phyloP scores from a whole-genome alignment of 805 yeast genomes.

The Candida awuae region DNA sequence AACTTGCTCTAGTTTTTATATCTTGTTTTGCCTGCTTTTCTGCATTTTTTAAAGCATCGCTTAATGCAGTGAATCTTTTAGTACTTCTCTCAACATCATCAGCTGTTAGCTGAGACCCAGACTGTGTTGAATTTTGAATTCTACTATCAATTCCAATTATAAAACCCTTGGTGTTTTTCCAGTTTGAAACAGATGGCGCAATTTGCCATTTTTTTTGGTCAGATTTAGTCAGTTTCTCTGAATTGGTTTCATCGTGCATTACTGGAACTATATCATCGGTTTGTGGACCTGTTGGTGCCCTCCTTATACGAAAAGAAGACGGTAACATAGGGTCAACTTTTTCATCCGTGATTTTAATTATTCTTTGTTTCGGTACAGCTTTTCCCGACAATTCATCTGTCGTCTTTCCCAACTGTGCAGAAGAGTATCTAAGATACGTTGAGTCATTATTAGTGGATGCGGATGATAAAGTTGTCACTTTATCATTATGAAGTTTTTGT shows the following conservation, averaged over 20 bases:
- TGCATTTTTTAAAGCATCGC: constrained; percentile 67
- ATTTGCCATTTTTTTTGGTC: constrained; percentile 79
- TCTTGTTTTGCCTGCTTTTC: constrained; percentile 54
- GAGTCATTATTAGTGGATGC: constrained; percentile 20
- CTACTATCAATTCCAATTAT: constrained; percentile 76
- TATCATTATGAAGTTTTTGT: constrained; percentile 33
- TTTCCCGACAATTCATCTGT: constrained; percentile 16
- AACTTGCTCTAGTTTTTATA: constrained; percentile 40
- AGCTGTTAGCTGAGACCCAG: constrained; percentile 12
- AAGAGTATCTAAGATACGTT: constrained; percentile 39
- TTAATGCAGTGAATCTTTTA: constrained; percentile 44
- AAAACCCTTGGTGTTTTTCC: constrained; percentile 92
- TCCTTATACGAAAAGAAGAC: constrained; percentile 61
- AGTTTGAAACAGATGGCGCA: constrained; percentile 86
- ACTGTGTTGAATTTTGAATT: constrained; percentile 44
- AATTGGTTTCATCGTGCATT: constrained; percentile 44
- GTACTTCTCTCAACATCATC: constrained; percentile 37
- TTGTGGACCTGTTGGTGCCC: constrained; percentile 61
- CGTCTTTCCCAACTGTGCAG: constrained; percentile 28
- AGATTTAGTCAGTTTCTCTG: constrained; percentile 53
- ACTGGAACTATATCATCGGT: constrained; percentile 52
- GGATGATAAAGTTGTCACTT: constrained; percentile 12
- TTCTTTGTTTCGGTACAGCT: constrained; percentile 29
- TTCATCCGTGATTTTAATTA: constrained; percentile 57
- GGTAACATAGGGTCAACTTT: constrained; percentile 84